phyloP scores from a whole-genome alignment of 345 rosid species.

The Toxicodendron radicans region DNA sequence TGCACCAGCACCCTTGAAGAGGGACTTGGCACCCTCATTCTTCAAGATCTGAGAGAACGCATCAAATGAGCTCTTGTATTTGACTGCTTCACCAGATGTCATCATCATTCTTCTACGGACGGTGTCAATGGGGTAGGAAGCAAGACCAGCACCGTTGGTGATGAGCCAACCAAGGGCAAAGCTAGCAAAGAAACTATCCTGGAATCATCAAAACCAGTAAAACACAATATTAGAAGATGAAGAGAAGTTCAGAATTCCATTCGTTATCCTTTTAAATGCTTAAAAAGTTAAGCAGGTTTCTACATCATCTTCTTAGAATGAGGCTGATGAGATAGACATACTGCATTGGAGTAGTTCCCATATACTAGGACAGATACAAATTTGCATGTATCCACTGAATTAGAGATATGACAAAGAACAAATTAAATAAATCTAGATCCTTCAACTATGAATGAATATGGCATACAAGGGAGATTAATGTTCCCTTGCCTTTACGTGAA shows the following conservation, averaged over 20 bases:
- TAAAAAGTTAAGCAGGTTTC: neutral
- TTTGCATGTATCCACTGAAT: neutral
- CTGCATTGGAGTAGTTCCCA: too few species aligned
- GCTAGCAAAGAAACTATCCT: conserved; percentile 91
- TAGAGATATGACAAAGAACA: neutral
- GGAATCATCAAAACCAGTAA: conserved; percentile 28
- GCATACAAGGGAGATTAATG: neutral
- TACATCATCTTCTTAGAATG: neutral
- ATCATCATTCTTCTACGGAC: conserved; percentile 98
- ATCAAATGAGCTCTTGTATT: conserved; percentile 73
- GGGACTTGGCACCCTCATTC: conserved; percentile 80
- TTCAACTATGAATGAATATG: neutral
- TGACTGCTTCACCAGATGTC: conserved; percentile 94
- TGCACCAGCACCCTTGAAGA: conserved; percentile 93
- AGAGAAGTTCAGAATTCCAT: neutral
- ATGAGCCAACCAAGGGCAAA: conserved; percentile 87
- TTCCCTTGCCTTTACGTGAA: neutral
- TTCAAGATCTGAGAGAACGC: conserved; percentile 75
- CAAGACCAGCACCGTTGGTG: conserved; percentile 88
- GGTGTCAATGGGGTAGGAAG: conserved; percentile 84
- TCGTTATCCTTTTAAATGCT: neutral
- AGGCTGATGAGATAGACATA: neutral
- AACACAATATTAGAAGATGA: neutral
- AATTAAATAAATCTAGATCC: neutral
- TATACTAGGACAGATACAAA: too few species aligned